These are phyloP conservation scores for Cynara cardunculus DNA, from an alignment of 129 eudicot genomes.

Conservation along the genomic window DNA sequence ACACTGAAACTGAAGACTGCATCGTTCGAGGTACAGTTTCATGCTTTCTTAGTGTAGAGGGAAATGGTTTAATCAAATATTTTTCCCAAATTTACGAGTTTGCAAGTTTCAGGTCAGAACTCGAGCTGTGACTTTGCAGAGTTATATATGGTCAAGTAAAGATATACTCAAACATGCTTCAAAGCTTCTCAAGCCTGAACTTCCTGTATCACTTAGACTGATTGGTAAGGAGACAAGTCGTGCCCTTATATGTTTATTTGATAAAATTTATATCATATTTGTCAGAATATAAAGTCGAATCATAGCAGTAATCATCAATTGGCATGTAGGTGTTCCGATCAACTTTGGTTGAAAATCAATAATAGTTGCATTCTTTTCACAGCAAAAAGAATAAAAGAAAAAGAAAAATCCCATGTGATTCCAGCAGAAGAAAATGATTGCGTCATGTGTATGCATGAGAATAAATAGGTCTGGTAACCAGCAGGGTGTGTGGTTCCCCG, in stretches of 20 bases:
- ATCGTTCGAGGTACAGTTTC: slow-evolving; percentile 65
- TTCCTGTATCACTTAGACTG: slow-evolving; percentile 76
- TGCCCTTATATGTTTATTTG: neutral
- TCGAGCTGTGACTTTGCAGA: slow-evolving; percentile 78
- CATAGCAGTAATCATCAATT: slow-evolving; percentile 1
- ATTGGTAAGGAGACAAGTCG: slow-evolving; percentile 49
- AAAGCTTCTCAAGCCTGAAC: slow-evolving; percentile 90
- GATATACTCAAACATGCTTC: slow-evolving; percentile 82
- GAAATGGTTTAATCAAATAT: neutral
- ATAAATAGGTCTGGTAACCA: neutral
- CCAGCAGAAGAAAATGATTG: neutral
- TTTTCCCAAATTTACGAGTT: neutral
- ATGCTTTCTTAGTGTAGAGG: neutral
- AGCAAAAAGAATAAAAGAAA: neutral
- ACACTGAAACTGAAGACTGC: slow-evolving; percentile 87
- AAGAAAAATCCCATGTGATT: neutral
- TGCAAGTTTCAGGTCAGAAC: slow-evolving; percentile 62
- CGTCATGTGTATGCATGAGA: neutral
- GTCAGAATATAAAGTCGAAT: neutral
- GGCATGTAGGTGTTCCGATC: neutral
- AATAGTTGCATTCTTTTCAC: neutral
- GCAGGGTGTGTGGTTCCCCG: neutral
- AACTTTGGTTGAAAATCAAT: neutral
- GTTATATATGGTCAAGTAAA: slow-evolving; percentile 57
- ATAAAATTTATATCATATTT: neutral